A percentile compares a stretch with the other conserved stretches of the same genome.
Conservation (phyloP, 257 asterid species). For the Gardenia jasminoides region DNA sequence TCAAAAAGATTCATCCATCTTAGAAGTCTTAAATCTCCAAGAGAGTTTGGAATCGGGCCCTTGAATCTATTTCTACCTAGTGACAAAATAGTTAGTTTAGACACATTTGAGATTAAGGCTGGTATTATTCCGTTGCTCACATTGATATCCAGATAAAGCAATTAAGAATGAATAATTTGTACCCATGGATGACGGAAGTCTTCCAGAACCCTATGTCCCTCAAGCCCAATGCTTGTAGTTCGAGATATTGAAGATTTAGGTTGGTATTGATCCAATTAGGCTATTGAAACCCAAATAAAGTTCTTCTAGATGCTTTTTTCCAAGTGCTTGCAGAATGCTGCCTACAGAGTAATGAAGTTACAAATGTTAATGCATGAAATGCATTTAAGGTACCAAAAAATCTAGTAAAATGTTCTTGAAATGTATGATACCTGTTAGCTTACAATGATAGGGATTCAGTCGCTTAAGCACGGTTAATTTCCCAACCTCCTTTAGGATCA, state of each 20-base stretch:
- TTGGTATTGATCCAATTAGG: slow-evolving; percentile 17
- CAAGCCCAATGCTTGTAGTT: background rate
- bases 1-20: background rate
- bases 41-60: slow-evolving; percentile 24
- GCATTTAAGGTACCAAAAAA: no score
- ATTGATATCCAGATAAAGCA: background rate
- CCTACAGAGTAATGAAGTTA: background rate
- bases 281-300: background rate
- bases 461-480: no score
- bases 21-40: slow-evolving; percentile 7
- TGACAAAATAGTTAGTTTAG: background rate
- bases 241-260: slow-evolving; percentile 21
- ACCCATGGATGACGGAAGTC: slow-evolving; percentile 17
- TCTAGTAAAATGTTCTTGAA: no score
- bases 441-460: no score
- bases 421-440: no score
- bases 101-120: background rate
- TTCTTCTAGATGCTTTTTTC: background rate
- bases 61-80: slow-evolving; percentile 11
- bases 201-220: slow-evolving; percentile 14
- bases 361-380: no score
- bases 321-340: slow-evolving; percentile 11
- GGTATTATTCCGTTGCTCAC: background rate
- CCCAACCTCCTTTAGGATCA: no score
- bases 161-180: slow-evolving; percentile 10